Conservation (phyloP, 345 rosid species). For the Citrus trifoliata region DNA sequence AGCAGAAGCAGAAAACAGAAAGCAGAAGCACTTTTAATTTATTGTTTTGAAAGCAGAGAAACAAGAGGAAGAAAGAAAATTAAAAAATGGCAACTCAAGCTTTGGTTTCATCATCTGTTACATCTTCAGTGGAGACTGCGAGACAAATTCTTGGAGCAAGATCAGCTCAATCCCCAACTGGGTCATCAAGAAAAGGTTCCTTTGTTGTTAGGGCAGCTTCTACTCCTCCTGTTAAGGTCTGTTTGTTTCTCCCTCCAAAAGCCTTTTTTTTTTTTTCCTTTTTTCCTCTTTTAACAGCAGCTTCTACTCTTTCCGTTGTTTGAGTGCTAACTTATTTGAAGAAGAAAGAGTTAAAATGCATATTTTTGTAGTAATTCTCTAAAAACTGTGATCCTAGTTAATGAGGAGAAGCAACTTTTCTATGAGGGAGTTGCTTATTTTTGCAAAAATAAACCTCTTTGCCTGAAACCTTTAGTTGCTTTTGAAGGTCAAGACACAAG, state of each 20-base stretch:
- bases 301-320: not conserved
- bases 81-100: conserved; percentile 81
- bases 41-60: no score
- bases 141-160: conserved; percentile 66
- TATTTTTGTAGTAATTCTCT: not conserved
- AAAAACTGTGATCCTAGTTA: not conserved
- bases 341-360: not conserved
- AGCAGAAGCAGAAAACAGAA: not conserved
- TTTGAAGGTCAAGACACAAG: not conserved
- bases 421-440: not conserved
- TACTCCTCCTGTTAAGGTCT: conserved; percentile 93
- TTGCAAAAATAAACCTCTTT: not conserved
- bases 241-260: not conserved
- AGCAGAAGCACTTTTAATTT: no score
- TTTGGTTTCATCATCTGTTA: conserved; percentile 78
- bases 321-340: not conserved
- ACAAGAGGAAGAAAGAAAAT: not conserved
- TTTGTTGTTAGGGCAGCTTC: conserved; percentile 76
- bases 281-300: not conserved
- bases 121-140: conserved; percentile 71
- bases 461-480: no score
- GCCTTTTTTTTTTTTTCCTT: not conserved
- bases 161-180: conserved; percentile 31
- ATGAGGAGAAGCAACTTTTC: not conserved
- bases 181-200: conserved; percentile 52